Evolutionary conservation across 2,329 filamentous ascomycete genomes (phyloP).

Genomic region (Talaromyces atroroseus): DNA sequence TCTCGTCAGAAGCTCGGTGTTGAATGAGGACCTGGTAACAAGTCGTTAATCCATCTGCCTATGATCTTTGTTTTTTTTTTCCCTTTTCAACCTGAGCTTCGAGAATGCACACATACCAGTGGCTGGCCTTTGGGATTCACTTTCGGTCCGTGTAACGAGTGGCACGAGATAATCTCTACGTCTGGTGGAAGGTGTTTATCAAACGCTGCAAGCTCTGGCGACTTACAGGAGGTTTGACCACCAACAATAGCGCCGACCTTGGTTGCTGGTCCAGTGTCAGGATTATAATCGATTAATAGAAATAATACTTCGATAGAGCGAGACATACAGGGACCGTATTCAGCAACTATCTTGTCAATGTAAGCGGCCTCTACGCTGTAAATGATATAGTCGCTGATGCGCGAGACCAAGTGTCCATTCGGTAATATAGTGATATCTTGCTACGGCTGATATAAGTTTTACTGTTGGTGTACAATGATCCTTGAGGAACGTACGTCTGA

Average conservation of each 20-base stretch:
- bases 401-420: conserved; percentile 93
- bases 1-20: conserved; percentile 75
- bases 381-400: conserved; percentile 96
- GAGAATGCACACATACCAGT: conserved; percentile 54
- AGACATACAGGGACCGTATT: conserved; percentile 84
- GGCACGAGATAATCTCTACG: conserved; percentile 90
- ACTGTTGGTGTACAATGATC: conserved; percentile 27
- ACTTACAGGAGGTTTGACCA: conserved; percentile 97
- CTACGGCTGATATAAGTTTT: conserved; percentile 52
- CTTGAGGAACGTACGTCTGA: conserved; percentile 66
- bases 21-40: conserved; percentile 67
- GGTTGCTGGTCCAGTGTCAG: conserved; percentile 60
- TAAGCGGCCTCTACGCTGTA: conserved; percentile 95
- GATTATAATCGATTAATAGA: neutral
- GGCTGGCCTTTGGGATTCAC: conserved; percentile 87
- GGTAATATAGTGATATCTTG: conserved; percentile 78
- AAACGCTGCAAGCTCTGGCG: conserved; percentile 89
- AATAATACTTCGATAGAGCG: conserved; percentile 4
- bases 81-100: no score
- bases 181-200: conserved; percentile 81
- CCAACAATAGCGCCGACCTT: conserved; percentile 94
- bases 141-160: conserved; percentile 90
- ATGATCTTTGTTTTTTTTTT: neutral
- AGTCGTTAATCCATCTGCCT: conserved; percentile 3
- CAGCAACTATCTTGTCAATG: conserved; percentile 79